Base-by-base conservation (phyloP, 345 rosid genomes). In the Theobroma cacao region DNA sequence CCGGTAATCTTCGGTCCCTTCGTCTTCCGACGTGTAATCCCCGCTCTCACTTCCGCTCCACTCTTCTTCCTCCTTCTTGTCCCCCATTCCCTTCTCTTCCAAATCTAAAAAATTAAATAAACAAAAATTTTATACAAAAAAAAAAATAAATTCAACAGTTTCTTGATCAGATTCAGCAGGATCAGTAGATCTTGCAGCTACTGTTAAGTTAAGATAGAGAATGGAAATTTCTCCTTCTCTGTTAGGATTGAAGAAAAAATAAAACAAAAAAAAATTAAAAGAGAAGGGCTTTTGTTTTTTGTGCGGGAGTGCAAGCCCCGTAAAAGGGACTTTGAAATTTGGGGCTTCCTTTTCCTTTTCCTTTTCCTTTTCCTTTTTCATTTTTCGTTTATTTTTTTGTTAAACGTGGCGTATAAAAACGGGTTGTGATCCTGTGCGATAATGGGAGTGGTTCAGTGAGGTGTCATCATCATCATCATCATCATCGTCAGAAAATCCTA, bases 1-100 rank as follows among this genome's bases (percentile, higher is more conserved):
- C 62, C 91, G 82, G 79, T 91, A 91, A 63, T 91, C 93, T 69
- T 91, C 90, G 8, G 89, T 91, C 4, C 96, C 96, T 72, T 91
- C 96, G 68, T 90, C 93, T 83, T 91, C 90, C 76, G 93, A 88
- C 31, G 92, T 86, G 80, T 73, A 91, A 70, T 90, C 92, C 26
- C 86, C 86, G 77, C 87, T 88, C 76, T 85, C 90, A 62, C 84
- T 82, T 82, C 87, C 83, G 78, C 70, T 75, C 82, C 63, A 74
- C 62, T 69, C 81, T 52, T 84, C 88, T 56, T 82, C 89, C 48
- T 72, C 88, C 53, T 80, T 74, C 79, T 75, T 80, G 68, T 83
- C 88, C 30, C 71, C 89, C 89, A 83, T 86, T 65, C n/a, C 36
- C 20, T 41, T 18, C 55, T 34, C 52, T 50, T 4, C 53, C 53